phyloP scores from a whole-genome alignment of 2,329 filamentous ascomycete species.

The Exophiala oligosperma region DNA sequence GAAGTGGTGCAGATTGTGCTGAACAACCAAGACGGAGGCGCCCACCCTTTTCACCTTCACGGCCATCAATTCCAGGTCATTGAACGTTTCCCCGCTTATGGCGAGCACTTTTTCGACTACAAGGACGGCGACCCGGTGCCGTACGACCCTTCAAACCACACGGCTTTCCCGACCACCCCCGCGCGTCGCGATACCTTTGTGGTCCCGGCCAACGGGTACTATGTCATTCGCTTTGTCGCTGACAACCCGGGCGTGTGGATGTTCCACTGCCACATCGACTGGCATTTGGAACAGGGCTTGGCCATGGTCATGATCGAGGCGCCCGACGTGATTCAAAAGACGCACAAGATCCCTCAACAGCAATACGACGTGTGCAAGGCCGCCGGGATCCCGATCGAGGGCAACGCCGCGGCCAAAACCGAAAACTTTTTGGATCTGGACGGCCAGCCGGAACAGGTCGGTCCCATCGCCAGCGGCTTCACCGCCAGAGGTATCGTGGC shows the following conservation, averaged over 20 bases:
- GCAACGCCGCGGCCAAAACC: conserved; percentile 74
- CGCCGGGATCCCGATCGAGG: conserved; percentile 52
- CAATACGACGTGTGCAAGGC: conserved; percentile 61
- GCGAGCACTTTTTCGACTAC: conserved; percentile 56
- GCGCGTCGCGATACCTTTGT: conserved; percentile 69
- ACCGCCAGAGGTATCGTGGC: conserved; percentile 69
- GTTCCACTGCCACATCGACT: conserved; percentile 80
- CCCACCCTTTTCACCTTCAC: conserved; percentile 54
- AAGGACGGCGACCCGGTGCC: conserved; percentile 33
- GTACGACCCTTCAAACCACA: conserved; percentile 41
- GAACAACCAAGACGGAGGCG: conserved; percentile 43
- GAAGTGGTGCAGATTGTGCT: conserved; percentile 45
- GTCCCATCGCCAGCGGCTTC: conserved; percentile 63
- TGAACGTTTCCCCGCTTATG: conserved; percentile 43
- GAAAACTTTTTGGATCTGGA: conserved; percentile 61
- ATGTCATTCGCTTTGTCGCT: conserved; percentile 56
- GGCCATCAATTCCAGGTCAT: conserved; percentile 62
- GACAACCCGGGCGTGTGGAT: conserved; percentile 59
- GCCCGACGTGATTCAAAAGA: conserved; percentile 59
- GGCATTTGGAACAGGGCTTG: conserved; percentile 68
- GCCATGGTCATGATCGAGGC: conserved; percentile 43
- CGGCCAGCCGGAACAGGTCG: conserved; percentile 60
- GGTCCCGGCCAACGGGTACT: conserved; percentile 63
- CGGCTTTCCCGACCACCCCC: conserved; percentile 53
- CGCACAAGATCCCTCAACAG: conserved; percentile 59